Evolutionary conservation across 75 land plant species (phyloP), one percentile per base, ranked within the genome.

Genomic region (Picea glauca): DNA sequence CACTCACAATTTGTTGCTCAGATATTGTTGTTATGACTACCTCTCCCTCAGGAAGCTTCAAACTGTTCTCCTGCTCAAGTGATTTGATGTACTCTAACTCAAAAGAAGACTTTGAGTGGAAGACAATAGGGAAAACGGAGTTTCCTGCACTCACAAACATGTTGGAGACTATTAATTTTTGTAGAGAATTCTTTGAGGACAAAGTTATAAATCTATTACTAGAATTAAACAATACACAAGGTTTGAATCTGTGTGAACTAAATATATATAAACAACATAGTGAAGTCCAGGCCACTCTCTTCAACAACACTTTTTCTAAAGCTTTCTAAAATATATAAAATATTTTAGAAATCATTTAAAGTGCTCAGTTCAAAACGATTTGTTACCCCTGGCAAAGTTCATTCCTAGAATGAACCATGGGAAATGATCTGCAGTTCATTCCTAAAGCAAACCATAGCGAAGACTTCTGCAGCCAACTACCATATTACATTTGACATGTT

Each of bases 21-120:
- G 74, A 70, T 46, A 56, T 70, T 70, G 74, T 23, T 18, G 74
- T 43, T 70, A 70, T 43, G 26, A 70, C 74, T 9, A 70, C 56
- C 46, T 43, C 50, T 70, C 23, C 50, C 1, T 70, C 13, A 9
- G 54, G 74, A 40, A 70, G 56, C 26, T 70, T 70, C 54, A 70
- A 70, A 46, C 50, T 9, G 43, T 70, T 40, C 74, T 70, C 74
- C 43, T 6, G 54, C 50, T 70, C 43, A 12, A 43, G 26, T 70
- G 46, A 20, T 70, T 20, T 46, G 43, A 40, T 40, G 56, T 70
- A 70, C 11, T 1, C 56, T 43, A n/a, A 70, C 74, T 70, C 74
- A 70, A 40, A n/a, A 70, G 74, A 43, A 70, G 74, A 70, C 9
- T 70, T 46, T 70, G 74, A 56, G n/a, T 70, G 74, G 7, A 46